These are phyloP conservation scores for Pestalotiopsis sp. DNA, from an alignment of 2,329 filamentous ascomycete species.

Conservation along the genomic window DNA sequence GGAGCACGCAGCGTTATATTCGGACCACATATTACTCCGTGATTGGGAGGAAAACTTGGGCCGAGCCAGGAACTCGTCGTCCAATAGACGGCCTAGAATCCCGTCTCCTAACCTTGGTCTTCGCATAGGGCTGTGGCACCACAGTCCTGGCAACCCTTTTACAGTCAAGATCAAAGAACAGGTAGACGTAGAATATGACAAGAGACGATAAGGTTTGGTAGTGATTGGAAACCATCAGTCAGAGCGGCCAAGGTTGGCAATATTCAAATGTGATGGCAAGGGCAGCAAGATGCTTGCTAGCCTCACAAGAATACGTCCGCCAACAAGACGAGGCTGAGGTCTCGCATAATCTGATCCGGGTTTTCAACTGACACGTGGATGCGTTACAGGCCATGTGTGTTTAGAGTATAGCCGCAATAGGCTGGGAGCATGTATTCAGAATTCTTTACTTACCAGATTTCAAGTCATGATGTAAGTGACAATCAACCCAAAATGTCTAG, in stretches of 20 bases:
- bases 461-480: neutral
- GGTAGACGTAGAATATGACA: neutral
- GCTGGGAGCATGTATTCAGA: neutral
- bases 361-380: neutral
- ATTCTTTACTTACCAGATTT: neutral
- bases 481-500: neutral
- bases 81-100: neutral
- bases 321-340: neutral
- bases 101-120: neutral
- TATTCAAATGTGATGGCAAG: neutral
- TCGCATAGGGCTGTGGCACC: neutral
- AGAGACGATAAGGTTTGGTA: neutral
- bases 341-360: neutral
- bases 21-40: neutral
- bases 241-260: neutral
- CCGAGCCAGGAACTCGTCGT: neutral
- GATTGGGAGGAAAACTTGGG: neutral
- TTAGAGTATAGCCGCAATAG: neutral
- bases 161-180: neutral
- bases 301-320: neutral
- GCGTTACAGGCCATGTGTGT: neutral
- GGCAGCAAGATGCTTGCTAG: neutral
- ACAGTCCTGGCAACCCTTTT: neutral
- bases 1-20: neutral
- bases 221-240: neutral